Evolutionary conservation across 371 early-diverging fungal species (phyloP).

Genomic region (Mortierella sp.): DNA sequence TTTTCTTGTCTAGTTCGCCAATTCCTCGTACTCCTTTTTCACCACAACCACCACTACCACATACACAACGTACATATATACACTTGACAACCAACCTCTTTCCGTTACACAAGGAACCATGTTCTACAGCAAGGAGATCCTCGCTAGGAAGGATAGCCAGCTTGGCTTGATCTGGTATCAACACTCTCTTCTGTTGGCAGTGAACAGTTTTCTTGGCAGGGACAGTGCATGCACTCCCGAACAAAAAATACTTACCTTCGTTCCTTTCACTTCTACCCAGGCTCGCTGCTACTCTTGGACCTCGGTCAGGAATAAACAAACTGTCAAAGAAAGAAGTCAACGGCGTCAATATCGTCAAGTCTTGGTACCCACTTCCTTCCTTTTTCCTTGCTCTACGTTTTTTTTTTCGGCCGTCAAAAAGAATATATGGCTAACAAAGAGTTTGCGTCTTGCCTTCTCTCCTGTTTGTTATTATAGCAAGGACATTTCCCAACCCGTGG

Average conservation of each 20-base stretch:
- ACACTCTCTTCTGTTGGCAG: not conserved
- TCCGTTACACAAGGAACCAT: constrained; percentile 1
- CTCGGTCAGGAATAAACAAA: constrained; percentile 56
- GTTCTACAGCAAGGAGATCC: constrained; percentile 58
- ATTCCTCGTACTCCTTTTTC: too few species aligned
- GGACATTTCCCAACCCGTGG: constrained; percentile 62
- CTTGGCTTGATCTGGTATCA: constrained; percentile 50
- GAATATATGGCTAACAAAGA: too few species aligned
- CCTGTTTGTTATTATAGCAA: constrained; percentile 28
- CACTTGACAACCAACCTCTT: too few species aligned
- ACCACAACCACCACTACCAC: too few species aligned
- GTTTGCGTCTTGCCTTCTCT: not conserved
- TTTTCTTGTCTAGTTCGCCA: too few species aligned
- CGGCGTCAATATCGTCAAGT: constrained; percentile 57
- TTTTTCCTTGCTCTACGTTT: not conserved
- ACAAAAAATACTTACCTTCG: not conserved
- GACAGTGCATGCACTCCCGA: not conserved
- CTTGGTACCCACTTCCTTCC: constrained; percentile 46
- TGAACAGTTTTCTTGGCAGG: not conserved
- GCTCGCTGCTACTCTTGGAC: constrained; percentile 62
- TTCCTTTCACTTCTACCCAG: constrained; percentile 14
- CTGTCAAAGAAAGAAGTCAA: constrained; percentile 60
- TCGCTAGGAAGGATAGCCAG: constrained; percentile 46
- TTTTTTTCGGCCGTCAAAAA: not conserved
- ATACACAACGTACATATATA: too few species aligned